These are phyloP conservation scores for Citrus medica DNA, from an alignment of 345 rosid species.

Conservation along the genomic window DNA sequence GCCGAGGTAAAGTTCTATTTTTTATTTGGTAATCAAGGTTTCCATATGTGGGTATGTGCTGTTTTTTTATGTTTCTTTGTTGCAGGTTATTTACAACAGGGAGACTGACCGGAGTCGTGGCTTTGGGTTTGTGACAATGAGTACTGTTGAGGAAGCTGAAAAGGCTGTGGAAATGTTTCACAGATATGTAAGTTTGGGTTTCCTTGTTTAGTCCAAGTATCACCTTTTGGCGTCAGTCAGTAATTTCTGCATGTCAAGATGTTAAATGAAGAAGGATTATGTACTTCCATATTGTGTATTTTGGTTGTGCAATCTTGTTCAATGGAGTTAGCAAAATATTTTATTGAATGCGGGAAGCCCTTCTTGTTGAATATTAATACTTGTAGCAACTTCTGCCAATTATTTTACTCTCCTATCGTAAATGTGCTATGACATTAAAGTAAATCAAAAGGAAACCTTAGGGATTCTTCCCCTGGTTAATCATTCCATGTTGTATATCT, in stretches of 20 bases:
- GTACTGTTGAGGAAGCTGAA: constrained; percentile 84
- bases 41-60: not conserved
- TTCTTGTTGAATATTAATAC: not conserved
- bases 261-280: not conserved
- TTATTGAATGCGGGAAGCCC: not conserved
- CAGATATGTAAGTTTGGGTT: constrained; percentile 59
- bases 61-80: constrained; percentile 7
- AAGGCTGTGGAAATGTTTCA: constrained; percentile 63
- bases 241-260: not conserved
- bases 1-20: constrained; percentile 58
- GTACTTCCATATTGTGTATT: not conserved
- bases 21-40: not conserved
- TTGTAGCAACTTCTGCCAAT: not conserved
- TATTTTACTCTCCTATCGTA: not conserved
- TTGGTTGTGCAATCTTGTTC: not conserved
- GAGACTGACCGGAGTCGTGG: constrained; percentile 90
- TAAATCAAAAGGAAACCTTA: not conserved
- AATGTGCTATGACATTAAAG: not conserved
- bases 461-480: not conserved
- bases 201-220: not conserved
- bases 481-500: not conserved
- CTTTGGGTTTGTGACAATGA: constrained; percentile 92
- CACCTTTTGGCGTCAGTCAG: not conserved
- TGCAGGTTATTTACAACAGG: constrained; percentile 79
- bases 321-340: not conserved